phyloP scores from a whole-genome alignment of 2,329 filamentous ascomycete genomes.

The Chaetomiaceae sp. region DNA sequence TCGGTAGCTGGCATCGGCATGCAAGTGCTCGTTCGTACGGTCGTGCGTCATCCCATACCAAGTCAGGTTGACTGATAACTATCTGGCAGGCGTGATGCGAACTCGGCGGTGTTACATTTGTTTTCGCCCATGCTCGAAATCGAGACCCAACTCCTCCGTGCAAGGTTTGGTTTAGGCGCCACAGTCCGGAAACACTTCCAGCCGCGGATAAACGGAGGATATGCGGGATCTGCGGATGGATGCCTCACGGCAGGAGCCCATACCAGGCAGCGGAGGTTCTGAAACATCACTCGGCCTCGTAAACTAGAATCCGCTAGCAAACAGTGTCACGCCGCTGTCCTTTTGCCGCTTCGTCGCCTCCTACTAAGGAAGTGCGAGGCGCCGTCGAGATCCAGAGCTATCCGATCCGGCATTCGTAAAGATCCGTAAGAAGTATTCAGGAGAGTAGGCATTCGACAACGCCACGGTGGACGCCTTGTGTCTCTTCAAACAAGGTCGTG shows the following conservation, averaged over 20 bases:
- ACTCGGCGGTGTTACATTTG: not conserved
- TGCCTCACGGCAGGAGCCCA: slow-evolving; percentile 12
- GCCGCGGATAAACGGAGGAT: slow-evolving; percentile 17
- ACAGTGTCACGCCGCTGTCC: not conserved
- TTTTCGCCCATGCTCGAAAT: not conserved
- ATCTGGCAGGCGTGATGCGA: not conserved
- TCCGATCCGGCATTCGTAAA: not conserved
- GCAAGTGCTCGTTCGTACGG: not conserved
- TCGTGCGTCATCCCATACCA: not conserved
- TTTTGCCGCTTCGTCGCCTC: not conserved
- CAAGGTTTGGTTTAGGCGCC: slow-evolving; percentile 3
- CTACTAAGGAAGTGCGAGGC: not conserved
- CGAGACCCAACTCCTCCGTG: not conserved
- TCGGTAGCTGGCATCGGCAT: not conserved
- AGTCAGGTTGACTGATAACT: not conserved
- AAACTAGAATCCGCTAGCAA: not conserved
- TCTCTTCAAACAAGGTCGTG: slow-evolving; percentile 52
- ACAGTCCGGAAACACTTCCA: slow-evolving; percentile 9
- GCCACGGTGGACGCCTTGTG: slow-evolving; percentile 56
- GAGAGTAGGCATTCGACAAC: slow-evolving; percentile 50
- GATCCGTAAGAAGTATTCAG: slow-evolving; percentile 13
- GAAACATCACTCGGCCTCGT: slow-evolving; percentile 17
- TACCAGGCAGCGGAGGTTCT: slow-evolving; percentile 8
- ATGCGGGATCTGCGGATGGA: slow-evolving; percentile 7
- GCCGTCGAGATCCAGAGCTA: not conserved